Base-by-base conservation (phyloP, 208 protist genomes). In the Vickermania ingenoplastis region DNA sequence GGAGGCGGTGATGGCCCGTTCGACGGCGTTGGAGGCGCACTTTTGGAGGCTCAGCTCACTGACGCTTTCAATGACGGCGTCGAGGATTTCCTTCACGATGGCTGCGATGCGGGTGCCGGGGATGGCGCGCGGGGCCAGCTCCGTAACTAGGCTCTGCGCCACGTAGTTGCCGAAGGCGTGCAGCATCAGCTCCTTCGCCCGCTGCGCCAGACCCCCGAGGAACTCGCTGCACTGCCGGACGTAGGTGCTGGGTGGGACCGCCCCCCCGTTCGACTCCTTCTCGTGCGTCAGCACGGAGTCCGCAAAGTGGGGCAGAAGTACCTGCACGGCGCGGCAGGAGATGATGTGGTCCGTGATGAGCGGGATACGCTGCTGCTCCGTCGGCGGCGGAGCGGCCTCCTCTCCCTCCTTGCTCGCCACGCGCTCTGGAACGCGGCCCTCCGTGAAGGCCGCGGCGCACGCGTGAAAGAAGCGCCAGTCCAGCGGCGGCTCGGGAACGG, bases 1-100 rank as follows among this genome's bases (percentile, higher is more conserved):
- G 2, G 80, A 73, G 41, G 66, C 73, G 31, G 59, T 63, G 27
- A 93, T 70, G 25, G 79, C 77, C 22, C 77, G 67, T 62, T 93
- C 80, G n/a, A 89, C 75, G 61, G 80, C 89, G 69, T 93, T 89
- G 3, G 86, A 93, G 0, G 77, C 77, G 60, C 77, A 90, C 65
- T 87, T 86, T 53, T 93, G 75, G 53, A 74, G 59, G 61, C 78
- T 79, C 0, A 84, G 61, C n/a, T 87, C 76, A 31, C 81, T 80
- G 28, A 89, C 77, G 13, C 71, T 76, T 31, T 61, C 64, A n/a
- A 75, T 59, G 23, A 93, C 67, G 54, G 57, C 27, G 61, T 88
- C 68, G 31, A 82, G 67, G 31, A 87, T 63, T n/a, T 61, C 70
- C 29, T 66, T 63, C 41, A 89, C 49, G 31, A 80, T 63, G 25